Base-by-base conservation (phyloP, 139 green algal genomes). In the Chlorella sp. region DNA sequence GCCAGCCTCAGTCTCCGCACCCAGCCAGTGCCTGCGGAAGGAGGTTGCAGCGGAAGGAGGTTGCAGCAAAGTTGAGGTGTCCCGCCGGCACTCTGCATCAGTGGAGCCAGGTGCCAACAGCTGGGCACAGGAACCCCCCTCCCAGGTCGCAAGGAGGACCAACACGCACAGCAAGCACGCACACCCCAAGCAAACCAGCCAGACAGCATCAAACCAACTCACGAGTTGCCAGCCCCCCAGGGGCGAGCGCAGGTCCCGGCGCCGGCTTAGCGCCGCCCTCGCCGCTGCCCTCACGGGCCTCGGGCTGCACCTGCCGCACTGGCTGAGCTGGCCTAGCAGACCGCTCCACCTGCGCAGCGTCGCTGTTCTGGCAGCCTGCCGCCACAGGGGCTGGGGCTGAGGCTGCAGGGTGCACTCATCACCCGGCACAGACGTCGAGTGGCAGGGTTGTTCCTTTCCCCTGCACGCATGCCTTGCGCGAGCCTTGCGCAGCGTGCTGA, bases 181-280 rank as follows among this genome's bases (percentile, higher is more conserved):
- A 24, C 58, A 7, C 22, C 58, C 19, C 16, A 14, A 30, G 4
- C 60, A 7, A 1, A 30, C 60, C 13, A 68, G 26, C 60, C 60
- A 36, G 60, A 68, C 22, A 34, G 9, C 60, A 32, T 17, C 26
- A 20, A 20, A 3, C 48, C 40, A 1, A 62, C 77, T 83, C 77
- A 83, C 77, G 77, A 62, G 56, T 46, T 56, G 58, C 40, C 77
- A 8, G 58, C 16, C n/a, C 60, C 60, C 41, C 51, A 60, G 14
- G 26, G 77, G 77, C 40, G 60, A 74, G 32, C 60, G 77, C 77
- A 83, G 77, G 34, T 83, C 77, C 77, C 77, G 74, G 40, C 40
- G 77, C 40, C n/a, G 77, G 77, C 77, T 83, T 40, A 83, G 60
- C 77, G 0, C 77, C 77, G 8, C 38, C 72, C 43, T 46, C 11